Evolutionary conservation across 495 filamentous ascomycete species (phyloP), one percentile per base, ranked within the genome.

Genomic region (Chaetomidium leptoderma): DNA sequence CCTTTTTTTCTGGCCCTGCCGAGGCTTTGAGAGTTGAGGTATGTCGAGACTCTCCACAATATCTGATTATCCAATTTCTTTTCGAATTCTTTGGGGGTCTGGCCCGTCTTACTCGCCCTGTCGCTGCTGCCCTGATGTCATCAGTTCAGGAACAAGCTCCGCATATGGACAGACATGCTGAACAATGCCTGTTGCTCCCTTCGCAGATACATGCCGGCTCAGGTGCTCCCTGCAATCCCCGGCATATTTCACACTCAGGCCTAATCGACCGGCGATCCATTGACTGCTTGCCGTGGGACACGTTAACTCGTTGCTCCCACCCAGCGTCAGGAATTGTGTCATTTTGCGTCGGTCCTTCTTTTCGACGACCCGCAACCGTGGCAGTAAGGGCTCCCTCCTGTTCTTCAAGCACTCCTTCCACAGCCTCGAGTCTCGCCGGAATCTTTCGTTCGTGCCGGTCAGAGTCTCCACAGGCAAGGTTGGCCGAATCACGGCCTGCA

Each of bases 271-370:
- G 74, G 71, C 69, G 71, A 72, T 66, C 70, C 69, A 48, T 70
- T 49, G 68, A 63, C 65, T 59, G 76, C 73, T 73, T 75, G 77
- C 70, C 75, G 81, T 83, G 80, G 83, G 84, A 86, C 81, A 81
- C 83, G 83, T 86, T 86, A 75, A 77, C 81, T 86, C 83, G 83
- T 83, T 72, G 78, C 83, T 84, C 77, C 79, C 79, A 80, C 81
- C 71, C 74, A 63, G 66, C 62, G 62, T 60, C 67, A 72, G 72
- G 74, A 75, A 74, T 75, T 73, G 64, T 71, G 64, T 74, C 72
- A 73, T 74, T 73, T 74, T 82, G 72, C 71, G 62, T 77, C 72
- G 71, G 75, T 75, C 66, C 61, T 71, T 66, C 48, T 66, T 47
- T 47, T 42, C 35, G n/a, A 32, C 71, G 73, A 70, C 70, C 76